Evolutionary conservation across 495 filamentous ascomycete species (phyloP).

Genomic region (Penicillium lividum): DNA sequence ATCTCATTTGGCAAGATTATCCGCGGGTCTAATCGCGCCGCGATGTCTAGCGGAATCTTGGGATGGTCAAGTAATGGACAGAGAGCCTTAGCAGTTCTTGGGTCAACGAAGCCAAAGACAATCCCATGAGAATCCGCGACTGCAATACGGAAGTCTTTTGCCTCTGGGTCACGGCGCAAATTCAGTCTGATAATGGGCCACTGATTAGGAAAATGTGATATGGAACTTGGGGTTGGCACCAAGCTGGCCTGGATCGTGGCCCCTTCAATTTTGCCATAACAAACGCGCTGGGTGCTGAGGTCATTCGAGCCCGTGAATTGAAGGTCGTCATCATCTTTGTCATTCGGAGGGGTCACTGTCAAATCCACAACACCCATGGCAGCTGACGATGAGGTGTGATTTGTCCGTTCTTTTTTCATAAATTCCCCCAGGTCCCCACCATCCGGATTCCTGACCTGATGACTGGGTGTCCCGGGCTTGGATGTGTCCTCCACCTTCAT

Average conservation of each 20-base stretch:
- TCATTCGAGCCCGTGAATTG: conserved; percentile 47
- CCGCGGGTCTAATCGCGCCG: conserved; percentile 64
- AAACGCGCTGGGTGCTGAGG: conserved; percentile 65
- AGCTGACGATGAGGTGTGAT: conserved; percentile 25
- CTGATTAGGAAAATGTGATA: conserved; percentile 41
- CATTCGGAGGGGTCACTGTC: conserved; percentile 42
- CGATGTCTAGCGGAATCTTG: conserved; percentile 60
- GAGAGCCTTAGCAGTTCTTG: conserved; percentile 65
- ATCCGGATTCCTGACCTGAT: conserved; percentile 45
- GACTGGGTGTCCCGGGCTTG: conserved; percentile 42
- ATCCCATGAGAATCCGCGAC: conserved; percentile 69
- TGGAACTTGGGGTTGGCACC: conserved; percentile 60
- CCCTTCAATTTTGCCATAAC: conserved; percentile 77
- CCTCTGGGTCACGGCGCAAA: conserved; percentile 56
- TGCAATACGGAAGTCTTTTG: conserved; percentile 58
- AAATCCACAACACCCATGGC: conserved; percentile 60
- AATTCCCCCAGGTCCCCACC: conserved; percentile 63
- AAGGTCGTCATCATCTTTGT: conserved; percentile 46
- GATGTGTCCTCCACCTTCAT: conserved; percentile 51
- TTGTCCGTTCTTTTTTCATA: conserved; percentile 55
- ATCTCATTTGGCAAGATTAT: conserved; percentile 56
- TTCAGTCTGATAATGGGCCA: conserved; percentile 77
- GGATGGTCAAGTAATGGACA: conserved; percentile 68
- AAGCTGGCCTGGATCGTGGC: conserved; percentile 66
- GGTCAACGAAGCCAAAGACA: conserved; percentile 74